Base-by-base conservation (phyloP, 2,329 filamentous ascomycete genomes). In the Calonectria montana region DNA sequence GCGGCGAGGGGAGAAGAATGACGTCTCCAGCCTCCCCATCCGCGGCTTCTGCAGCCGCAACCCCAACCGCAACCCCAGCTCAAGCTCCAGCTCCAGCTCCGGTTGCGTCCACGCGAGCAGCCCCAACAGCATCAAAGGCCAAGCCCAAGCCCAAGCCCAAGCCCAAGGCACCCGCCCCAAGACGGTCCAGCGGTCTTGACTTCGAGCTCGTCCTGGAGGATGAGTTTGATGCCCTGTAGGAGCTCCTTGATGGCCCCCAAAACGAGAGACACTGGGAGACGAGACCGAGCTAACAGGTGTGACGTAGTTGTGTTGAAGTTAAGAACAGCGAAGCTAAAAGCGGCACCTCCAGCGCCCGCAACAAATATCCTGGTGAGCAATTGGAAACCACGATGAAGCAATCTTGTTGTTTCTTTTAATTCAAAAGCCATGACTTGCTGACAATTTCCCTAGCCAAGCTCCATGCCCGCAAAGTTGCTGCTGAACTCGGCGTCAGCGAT, bases 191-290 rank as follows among this genome's bases (percentile, higher is more conserved):
- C 13, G 31, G n/a, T 7, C 61, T 79, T 47, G 75, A 74, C 47
- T 79, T 77, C 53, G 78, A 86, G 71, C 77, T 88, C 70, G 82
- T 89, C 47, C 74, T 83, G 31, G 85, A 88, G 67, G 86, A 89
- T 43, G 88, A 90, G 80, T 90, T 90, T 75, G 88, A 89, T 78
- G 88, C 88, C 53, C 81, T 90, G 88, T 90, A 81, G 75, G 87
- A 57, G 27, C 53, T 57, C 41, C 39, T 37, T 48, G 35, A 25
- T 21, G 12, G 12, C 13, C 15, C 15, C 31, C 15, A 16, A 2
- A 18, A 16, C 37, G 29, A 15, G 4, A 31, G 21, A 21, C 12
- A n/a, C 12, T 4, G 31, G 16, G n/a, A 16, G 10, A 9, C 18
- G n/a, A n/a, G n/a, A 45, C 23, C 7, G n/a, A 62, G 67, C 68